phyloP scores from a whole-genome alignment of 129 eudicot species.

The Escallonia herrerae region DNA sequence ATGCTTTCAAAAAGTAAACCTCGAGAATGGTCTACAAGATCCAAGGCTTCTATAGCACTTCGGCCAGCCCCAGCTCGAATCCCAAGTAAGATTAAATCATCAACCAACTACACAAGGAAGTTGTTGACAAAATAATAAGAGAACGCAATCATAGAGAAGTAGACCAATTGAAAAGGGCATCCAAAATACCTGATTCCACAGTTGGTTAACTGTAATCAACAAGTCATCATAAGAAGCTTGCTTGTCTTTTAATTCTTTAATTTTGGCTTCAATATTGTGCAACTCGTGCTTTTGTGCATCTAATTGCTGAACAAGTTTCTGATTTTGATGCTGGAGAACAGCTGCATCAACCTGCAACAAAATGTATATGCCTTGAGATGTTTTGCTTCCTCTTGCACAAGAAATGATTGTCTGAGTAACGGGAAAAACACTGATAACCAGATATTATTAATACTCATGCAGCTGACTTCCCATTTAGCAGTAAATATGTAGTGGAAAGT shows the following conservation, averaged over 20 bases:
- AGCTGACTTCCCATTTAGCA: too few species aligned
- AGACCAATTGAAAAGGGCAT: neutral
- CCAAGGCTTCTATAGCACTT: conserved; percentile 52
- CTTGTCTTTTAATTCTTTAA: conserved; percentile 57
- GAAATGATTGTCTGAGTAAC: neutral
- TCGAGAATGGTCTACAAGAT: conserved; percentile 48
- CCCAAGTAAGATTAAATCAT: conserved; percentile 79
- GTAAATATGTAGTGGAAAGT: too few species aligned
- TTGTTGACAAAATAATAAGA: conserved; percentile 4
- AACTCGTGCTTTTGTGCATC: conserved; percentile 82
- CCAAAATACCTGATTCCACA: conserved; percentile 76
- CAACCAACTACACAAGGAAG: conserved; percentile 51
- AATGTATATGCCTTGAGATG: neutral
- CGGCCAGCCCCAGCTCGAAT: conserved; percentile 67
- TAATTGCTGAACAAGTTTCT: conserved; percentile 86
- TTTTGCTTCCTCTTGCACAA: neutral
- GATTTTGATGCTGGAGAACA: conserved; percentile 89
- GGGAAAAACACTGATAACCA: too few species aligned
- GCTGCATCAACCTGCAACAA: conserved; percentile 84
- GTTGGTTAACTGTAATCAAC: conserved; percentile 54
- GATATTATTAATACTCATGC: too few species aligned
- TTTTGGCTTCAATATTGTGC: conserved; percentile 76
- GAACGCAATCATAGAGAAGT: conserved; percentile 7
- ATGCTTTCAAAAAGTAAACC: conserved; percentile 29
- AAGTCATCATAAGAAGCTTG: conserved; percentile 72